Evolutionary conservation across 2,329 filamentous ascomycete genomes (phyloP), one percentile per base, ranked within the genome.

Genomic region (Pseudocercospora ulei): DNA sequence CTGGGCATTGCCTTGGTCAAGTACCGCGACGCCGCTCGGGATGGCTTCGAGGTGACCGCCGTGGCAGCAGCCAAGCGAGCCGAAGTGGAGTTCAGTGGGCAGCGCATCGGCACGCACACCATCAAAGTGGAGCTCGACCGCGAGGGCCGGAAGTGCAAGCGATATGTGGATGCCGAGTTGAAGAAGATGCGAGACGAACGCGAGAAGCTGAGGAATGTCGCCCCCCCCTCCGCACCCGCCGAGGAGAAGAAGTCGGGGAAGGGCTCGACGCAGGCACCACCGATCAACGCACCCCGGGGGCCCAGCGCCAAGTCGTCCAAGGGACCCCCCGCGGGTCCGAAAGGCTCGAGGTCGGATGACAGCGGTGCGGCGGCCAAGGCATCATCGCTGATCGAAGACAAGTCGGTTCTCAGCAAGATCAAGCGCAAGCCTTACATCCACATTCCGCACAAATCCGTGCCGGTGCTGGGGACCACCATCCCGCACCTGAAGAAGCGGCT

Each of bases 1-100:
- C 72, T 98, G 7, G 90, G 90, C 7, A 87, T 98, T 58, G 93
- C 84, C 49, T 84, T 85, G 9, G 85, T 98, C 57, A 78, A 81
- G 43, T 98, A 92, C 62, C 78, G 81, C 55, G 88, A 96, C 58
- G 75, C 65, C 61, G 66, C 67, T 49, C 69, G 65, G 56, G 55
- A 58, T 39, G 76, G 64, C 53, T 55, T 65, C 1, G 63, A 72
- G 2, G 65, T 84, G 24, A 72, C 78, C 34, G 90, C 85, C 4
- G 76, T 81, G 25, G 79, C 82, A 44, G 83, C 87, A 25, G 88
- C 90, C 5, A 83, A 82, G 53, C 73, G 76, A 51, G 90, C 90
- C 6, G 78, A 87, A 24, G 73, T 78, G 44, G 73, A 78, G 47
- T 84, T 81, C 57, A 80, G 84, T 49, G 81, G 82, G 11, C 77